Evolutionary conservation across 768 basidiomycete species (phyloP).

Genomic region (Myochromella boudieri): DNA sequence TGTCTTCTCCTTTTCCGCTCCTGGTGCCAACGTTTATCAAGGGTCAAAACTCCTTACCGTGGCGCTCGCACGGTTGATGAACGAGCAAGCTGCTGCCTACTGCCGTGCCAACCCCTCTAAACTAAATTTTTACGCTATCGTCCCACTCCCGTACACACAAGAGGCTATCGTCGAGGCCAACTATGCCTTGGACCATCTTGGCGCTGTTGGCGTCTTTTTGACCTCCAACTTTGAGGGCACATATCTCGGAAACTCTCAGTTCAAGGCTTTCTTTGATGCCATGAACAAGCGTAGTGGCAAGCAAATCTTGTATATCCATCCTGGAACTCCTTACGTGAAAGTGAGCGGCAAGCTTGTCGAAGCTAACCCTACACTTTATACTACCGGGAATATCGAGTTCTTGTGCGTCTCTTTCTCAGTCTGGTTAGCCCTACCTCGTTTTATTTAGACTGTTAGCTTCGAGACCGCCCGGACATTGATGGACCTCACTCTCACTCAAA

Average conservation of each 20-base stretch:
- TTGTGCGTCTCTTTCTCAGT: conserved; percentile 21
- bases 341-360: conserved; percentile 25
- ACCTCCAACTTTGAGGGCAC: conserved; percentile 32
- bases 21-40: conserved; percentile 30
- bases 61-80: conserved; percentile 35
- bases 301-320: conserved; percentile 33
- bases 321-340: conserved; percentile 28
- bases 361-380: conserved; percentile 33
- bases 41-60: conserved; percentile 26
- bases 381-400: conserved; percentile 34
- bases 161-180: conserved; percentile 31
- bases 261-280: conserved; percentile 31
- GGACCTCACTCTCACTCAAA: conserved; percentile 28
- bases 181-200: conserved; percentile 31
- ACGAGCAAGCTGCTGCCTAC: conserved; percentile 35
- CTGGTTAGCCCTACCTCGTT: not conserved
- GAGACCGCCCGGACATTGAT: conserved; percentile 32
- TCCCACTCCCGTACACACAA: conserved; percentile 33
- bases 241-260: conserved; percentile 29
- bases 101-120: conserved; percentile 24
- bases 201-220: conserved; percentile 32
- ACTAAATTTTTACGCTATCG: conserved; percentile 33
- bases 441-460: conserved; percentile 20
- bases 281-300: conserved; percentile 25
- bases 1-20: conserved; percentile 31